A percentile compares a stretch with the other conserved stretches of the same genome.
phyloP scores from a whole-genome alignment of 495 filamentous ascomycete species.

The Clohesyomyces aquaticus region DNA sequence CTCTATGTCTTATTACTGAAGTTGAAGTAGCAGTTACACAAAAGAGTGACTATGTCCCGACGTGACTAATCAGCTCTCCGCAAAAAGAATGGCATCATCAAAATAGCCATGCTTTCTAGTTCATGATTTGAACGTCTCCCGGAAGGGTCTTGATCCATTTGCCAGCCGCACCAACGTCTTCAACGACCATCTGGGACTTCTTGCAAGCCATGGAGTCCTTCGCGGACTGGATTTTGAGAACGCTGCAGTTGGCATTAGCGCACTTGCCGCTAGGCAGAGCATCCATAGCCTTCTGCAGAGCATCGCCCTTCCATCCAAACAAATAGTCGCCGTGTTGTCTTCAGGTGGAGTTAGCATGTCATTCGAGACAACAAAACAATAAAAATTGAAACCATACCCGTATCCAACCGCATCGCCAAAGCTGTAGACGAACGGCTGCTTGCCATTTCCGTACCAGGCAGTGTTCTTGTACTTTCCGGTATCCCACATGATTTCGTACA shows the following conservation, averaged over 20 bases:
- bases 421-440: slow-evolving; percentile 39
- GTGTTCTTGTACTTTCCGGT: slow-evolving; percentile 35
- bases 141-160: slow-evolving; percentile 36
- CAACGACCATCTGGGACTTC: slow-evolving; percentile 28
- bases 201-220: slow-evolving; percentile 27
- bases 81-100: not conserved
- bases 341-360: slow-evolving; percentile 16
- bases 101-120: not conserved
- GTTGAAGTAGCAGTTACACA: slow-evolving; percentile 11
- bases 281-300: slow-evolving; percentile 39
- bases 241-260: slow-evolving; percentile 37
- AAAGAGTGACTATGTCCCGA: slow-evolving; percentile 6
- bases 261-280: slow-evolving; percentile 33
- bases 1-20: not conserved
- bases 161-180: slow-evolving; percentile 23
- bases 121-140: slow-evolving; percentile 22
- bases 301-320: slow-evolving; percentile 38
- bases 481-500: slow-evolving; percentile 40
- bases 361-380: too few relatives aligned
- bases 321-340: slow-evolving; percentile 37
- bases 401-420: slow-evolving; percentile 46
- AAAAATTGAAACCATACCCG: too few relatives aligned
- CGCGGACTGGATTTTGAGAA: slow-evolving; percentile 36
- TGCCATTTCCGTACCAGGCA: slow-evolving; percentile 27
- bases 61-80: not conserved